phyloP scores from a whole-genome alignment of 2,329 filamentous ascomycete genomes.

The Aureobasidium sp. region DNA sequence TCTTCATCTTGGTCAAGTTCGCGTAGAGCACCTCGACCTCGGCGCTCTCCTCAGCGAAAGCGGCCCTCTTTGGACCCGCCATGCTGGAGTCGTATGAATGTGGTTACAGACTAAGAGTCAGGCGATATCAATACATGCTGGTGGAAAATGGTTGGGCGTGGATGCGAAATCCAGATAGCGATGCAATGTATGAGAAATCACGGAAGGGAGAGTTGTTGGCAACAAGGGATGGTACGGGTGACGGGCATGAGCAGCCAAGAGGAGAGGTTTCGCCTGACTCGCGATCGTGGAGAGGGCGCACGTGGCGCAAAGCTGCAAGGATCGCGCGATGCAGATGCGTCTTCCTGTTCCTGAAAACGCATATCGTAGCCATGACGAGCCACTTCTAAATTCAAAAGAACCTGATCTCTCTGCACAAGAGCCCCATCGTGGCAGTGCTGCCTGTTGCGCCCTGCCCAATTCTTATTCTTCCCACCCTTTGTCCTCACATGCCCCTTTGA shows the following conservation, averaged over 20 bases:
- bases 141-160: background rate
- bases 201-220: background rate
- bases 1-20: conserved; percentile 81
- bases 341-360: background rate
- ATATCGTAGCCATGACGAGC: conserved; percentile 11
- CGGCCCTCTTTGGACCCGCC: conserved; percentile 45
- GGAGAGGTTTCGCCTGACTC: background rate
- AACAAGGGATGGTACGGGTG: background rate
- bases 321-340: background rate
- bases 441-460: background rate
- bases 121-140: background rate
- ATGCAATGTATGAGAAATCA: background rate
- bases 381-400: background rate
- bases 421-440: background rate
- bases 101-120: background rate
- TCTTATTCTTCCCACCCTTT: background rate
- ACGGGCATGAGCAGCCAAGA: background rate
- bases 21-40: conserved; percentile 59
- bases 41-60: conserved; percentile 57
- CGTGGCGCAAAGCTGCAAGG: background rate
- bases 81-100: conserved; percentile 25
- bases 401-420: background rate
- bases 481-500: background rate
- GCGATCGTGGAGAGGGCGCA: background rate
- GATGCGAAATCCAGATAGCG: background rate